Evolutionary conservation across 257 asterid genomes (phyloP).

Genomic region (Nicotiana tabacum): DNA sequence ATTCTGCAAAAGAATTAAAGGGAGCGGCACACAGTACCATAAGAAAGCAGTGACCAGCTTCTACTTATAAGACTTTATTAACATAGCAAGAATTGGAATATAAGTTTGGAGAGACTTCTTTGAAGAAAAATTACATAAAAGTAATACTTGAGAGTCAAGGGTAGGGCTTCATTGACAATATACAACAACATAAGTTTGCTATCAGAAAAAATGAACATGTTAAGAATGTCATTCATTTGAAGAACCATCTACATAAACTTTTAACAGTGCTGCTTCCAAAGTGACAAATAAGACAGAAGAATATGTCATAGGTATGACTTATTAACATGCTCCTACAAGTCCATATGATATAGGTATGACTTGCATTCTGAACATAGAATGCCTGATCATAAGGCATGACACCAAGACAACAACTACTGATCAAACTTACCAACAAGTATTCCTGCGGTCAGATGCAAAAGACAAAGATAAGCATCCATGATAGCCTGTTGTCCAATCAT

Average conservation of each 20-base stretch:
- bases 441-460: slow-evolving; percentile 96
- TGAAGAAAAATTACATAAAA: neutral
- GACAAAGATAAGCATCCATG: slow-evolving; percentile 97
- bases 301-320: neutral
- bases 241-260: neutral
- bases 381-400: no score
- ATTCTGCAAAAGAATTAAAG: slow-evolving; percentile 44
- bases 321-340: neutral
- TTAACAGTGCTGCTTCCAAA: neutral
- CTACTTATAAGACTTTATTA: neutral
- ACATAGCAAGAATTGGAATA: neutral
- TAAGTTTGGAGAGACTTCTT: neutral
- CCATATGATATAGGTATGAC: no score
- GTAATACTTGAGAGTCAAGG: neutral
- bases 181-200: neutral
- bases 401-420: neutral
- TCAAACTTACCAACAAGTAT: slow-evolving; percentile 78
- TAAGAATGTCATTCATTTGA: neutral
- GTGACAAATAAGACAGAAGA: neutral
- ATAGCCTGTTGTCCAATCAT: slow-evolving; percentile 98
- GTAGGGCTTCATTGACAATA: neutral
- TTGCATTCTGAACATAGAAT: no score
- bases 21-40: neutral
- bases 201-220: neutral
- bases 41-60: neutral